Evolutionary conservation across 106 monocot species (phyloP).

Genomic region (Iris macrosiphon): DNA sequence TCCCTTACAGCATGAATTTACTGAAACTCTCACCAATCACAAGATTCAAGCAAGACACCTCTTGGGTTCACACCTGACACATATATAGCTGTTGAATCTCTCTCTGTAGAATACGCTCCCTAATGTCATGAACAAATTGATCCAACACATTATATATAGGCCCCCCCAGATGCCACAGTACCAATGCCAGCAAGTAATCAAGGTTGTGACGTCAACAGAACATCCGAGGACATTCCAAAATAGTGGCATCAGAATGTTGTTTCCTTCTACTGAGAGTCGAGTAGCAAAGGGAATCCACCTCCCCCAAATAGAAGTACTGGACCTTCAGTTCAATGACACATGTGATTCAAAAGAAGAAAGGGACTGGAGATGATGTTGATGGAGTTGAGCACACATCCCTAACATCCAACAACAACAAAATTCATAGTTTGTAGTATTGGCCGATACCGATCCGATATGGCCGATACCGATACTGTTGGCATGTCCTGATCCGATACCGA

Average conservation of each 20-base stretch:
- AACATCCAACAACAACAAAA: too few relatives aligned
- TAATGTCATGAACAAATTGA: background rate
- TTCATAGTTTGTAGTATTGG: too few relatives aligned
- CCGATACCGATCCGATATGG: too few relatives aligned
- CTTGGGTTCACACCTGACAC: background rate
- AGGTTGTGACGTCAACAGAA: background rate
- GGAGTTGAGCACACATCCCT: too few relatives aligned
- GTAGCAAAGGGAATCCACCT: background rate
- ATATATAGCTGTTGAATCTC: background rate
- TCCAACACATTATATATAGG: background rate
- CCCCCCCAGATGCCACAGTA: too few relatives aligned
- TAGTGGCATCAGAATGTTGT: too few relatives aligned
- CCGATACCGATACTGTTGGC: too few relatives aligned
- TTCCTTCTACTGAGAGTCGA: background rate
- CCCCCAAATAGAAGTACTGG: background rate
- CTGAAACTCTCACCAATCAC: background rate
- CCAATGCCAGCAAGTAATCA: too few relatives aligned
- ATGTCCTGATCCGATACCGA: too few relatives aligned
- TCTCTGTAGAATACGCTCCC: background rate
- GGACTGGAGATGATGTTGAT: too few relatives aligned
- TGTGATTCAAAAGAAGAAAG: too few relatives aligned
- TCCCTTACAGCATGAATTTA: background rate
- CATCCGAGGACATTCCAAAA: background rate
- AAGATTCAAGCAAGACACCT: background rate
- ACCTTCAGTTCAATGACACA: too few relatives aligned